Evolutionary conservation across 2,329 filamentous ascomycete genomes (phyloP).

Genomic region (Nigrospora sphaerica): DNA sequence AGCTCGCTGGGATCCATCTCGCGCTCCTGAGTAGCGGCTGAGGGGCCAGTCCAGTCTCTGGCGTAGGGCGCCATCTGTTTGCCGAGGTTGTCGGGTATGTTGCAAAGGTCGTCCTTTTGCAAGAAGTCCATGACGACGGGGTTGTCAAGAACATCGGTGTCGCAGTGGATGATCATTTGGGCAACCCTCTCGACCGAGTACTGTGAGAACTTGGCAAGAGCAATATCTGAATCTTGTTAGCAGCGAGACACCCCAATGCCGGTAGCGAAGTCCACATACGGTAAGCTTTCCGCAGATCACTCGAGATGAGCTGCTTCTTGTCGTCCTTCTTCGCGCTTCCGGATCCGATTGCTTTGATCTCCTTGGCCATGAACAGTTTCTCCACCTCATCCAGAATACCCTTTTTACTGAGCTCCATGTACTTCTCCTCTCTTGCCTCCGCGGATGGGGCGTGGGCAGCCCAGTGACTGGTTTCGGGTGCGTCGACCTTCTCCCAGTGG

Average conservation of each 20-base stretch:
- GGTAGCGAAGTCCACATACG: slow-evolving; percentile 31
- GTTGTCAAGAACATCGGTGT: slow-evolving; percentile 82
- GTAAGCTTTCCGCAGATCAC: slow-evolving; percentile 81
- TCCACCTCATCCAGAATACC: slow-evolving; percentile 97
- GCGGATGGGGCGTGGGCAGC: slow-evolving; percentile 78
- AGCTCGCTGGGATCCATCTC: slow-evolving; percentile 85
- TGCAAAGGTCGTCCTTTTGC: slow-evolving; percentile 86
- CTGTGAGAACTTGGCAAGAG: slow-evolving; percentile 87
- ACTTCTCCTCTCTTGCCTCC: slow-evolving; percentile 90
- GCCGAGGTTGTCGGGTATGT: slow-evolving; percentile 79
- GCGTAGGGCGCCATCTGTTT: slow-evolving; percentile 94
- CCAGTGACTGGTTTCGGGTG: slow-evolving; percentile 88
- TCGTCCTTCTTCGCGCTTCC: slow-evolving; percentile 72
- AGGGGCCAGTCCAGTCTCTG: slow-evolving; percentile 90
- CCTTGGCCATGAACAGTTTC: slow-evolving; percentile 94
- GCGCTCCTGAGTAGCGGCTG: slow-evolving; percentile 67
- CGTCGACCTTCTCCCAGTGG: slow-evolving; percentile 98
- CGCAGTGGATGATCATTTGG: slow-evolving; percentile 93
- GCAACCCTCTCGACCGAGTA: slow-evolving; percentile 77
- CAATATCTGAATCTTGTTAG: slow-evolving; percentile 58
- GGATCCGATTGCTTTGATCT: slow-evolving; percentile 75
- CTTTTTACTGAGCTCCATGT: slow-evolving; percentile 84
- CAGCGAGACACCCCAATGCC: background rate
- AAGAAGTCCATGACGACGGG: slow-evolving; percentile 93
- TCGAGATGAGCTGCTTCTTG: slow-evolving; percentile 95